Percentiles rank a stretch among this genome's conserved stretches.
These are phyloP conservation scores for Kodamaea nitidulidarum DNA, from an alignment of 805 yeast genomes.

Conservation along the genomic window DNA sequence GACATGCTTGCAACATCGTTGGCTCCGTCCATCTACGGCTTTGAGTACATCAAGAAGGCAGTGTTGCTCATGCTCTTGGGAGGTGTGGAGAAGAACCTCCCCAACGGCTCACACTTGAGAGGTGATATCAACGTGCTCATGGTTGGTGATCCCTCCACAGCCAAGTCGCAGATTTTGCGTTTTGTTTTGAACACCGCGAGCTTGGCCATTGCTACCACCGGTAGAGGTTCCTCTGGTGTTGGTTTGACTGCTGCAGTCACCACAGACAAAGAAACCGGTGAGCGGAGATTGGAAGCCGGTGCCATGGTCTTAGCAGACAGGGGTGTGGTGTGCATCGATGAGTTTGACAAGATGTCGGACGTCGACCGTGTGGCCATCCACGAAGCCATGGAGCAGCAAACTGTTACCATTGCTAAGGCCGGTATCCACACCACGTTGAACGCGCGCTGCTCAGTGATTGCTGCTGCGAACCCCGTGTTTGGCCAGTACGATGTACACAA, in stretches of 20 bases:
- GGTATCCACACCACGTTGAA: constrained; percentile 95
- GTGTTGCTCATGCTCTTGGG: constrained; percentile 87
- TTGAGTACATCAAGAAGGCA: constrained; percentile 86
- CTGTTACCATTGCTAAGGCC: constrained; percentile 96
- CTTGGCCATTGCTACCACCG: constrained; percentile 95
- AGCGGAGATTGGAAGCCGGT: constrained; percentile 94
- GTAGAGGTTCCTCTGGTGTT: constrained; percentile 99
- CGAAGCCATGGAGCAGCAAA: constrained; percentile 99
- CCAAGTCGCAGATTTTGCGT: constrained; percentile 91
- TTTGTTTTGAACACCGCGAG: constrained; percentile 94
- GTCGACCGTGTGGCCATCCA: constrained; percentile 96
- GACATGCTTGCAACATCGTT: constrained; percentile 77
- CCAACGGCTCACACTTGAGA: constrained; percentile 93
- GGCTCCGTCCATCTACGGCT: constrained; percentile 96
- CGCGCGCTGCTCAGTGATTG: constrained; percentile 94
- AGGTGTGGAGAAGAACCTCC: constrained; percentile 90
- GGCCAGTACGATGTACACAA: constrained; percentile 95
- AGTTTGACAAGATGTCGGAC: constrained; percentile 97
- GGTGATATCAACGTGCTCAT: constrained; percentile 94
- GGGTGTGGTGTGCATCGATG: constrained; percentile 97
- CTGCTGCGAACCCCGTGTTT: constrained; percentile 96
- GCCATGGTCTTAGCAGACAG: constrained; percentile 98
- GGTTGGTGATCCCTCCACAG: constrained; percentile 99
- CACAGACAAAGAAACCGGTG: constrained; percentile 94
- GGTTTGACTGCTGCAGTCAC: constrained; percentile 99